Base-by-base conservation (phyloP, 257 asterid genomes). In the Ajuga chamaepitys region DNA sequence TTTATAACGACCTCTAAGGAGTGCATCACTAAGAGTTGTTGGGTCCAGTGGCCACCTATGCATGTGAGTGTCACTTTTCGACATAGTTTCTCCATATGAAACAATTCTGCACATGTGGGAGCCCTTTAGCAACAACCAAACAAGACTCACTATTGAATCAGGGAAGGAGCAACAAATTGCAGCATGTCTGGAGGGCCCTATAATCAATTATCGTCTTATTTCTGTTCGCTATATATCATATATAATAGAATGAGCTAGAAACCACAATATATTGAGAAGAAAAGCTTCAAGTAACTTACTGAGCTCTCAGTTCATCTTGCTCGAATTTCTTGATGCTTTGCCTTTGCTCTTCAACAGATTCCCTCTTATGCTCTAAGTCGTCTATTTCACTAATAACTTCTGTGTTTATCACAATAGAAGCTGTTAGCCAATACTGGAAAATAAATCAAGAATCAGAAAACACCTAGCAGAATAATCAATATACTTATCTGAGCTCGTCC, bases 401-500 rank as follows among this genome's bases (percentile, higher is more conserved):
- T 74, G 96, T 91, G 96, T 73, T 80, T 40, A 71, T 40, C 37
- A 57, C 22, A 62, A 67, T 21, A 58, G 25, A 66, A 34, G 57
- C 20, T 53, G 70, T 74, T 74, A 75, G 73, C 53, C 51, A 58
- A 45, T 37, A 38, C 53, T 18, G 9, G 25, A 51, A 37, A 63
- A 44, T 37, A 63, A 47, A 47, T 46, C 58, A 57, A 35, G 37
- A 51, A 69, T 22, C 40, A 30, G 30, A 73, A 66, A 50, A 63
- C 53, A 50, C 12, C n/a, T 58, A 40, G n/a, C 12, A 30, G 35
- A 44, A 58, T 35, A 24, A 32, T 52, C n/a, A 50, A 67, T 41
- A 71, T 72, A 87, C 98, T 81, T 77, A 92, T 89, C 98, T 92
- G 66, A 89, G 87, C 77, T 92, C 95, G 75, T 81, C 93, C 48